A percentile compares a stretch with the other conserved stretches of the same genome.
These are phyloP conservation scores for Kuraishia piskuri DNA, from an alignment of 805 yeast genomes.

Conservation along the genomic window DNA sequence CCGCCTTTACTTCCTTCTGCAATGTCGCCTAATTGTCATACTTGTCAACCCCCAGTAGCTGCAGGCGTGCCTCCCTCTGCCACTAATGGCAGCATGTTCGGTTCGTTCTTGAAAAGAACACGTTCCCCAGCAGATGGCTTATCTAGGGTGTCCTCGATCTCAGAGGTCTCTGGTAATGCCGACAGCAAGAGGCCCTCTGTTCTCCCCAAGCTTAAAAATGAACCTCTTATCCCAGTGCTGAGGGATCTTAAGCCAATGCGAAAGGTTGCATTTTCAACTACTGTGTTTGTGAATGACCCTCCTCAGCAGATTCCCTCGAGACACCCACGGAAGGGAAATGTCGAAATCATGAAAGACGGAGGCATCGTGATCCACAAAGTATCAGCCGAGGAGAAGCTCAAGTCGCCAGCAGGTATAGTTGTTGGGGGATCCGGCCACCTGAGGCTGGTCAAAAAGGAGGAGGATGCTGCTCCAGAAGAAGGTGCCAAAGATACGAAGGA, in stretches of 20 bases:
- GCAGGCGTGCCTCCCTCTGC: neutral
- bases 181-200: neutral
- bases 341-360: conserved; percentile 28
- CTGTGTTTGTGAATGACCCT: conserved; percentile 69
- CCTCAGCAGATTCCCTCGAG: conserved; percentile 93
- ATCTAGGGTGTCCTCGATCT: conserved; percentile 10
- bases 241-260: conserved; percentile 30
- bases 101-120: conserved; percentile 20
- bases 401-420: conserved; percentile 57
- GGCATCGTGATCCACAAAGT: conserved; percentile 24
- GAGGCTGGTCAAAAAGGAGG: conserved; percentile 25
- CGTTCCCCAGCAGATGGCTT: conserved; percentile 12
- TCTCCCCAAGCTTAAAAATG: conserved; percentile 16
- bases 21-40: conserved; percentile 23
- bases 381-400: conserved; percentile 20
- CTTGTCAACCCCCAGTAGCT: conserved; percentile 2
- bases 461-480: neutral
- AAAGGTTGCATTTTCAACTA: conserved; percentile 72
- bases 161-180: neutral
- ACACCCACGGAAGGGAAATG: conserved; percentile 74
- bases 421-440: conserved; percentile 74
- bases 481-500: neutral
- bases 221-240: conserved; percentile 20
- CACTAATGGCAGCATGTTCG: conserved; percentile 15
- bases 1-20: conserved; percentile 40